These are phyloP conservation scores for Hygrophoropsis aurantiaca DNA, from an alignment of 768 basidiomycete genomes.

Conservation along the genomic window DNA sequence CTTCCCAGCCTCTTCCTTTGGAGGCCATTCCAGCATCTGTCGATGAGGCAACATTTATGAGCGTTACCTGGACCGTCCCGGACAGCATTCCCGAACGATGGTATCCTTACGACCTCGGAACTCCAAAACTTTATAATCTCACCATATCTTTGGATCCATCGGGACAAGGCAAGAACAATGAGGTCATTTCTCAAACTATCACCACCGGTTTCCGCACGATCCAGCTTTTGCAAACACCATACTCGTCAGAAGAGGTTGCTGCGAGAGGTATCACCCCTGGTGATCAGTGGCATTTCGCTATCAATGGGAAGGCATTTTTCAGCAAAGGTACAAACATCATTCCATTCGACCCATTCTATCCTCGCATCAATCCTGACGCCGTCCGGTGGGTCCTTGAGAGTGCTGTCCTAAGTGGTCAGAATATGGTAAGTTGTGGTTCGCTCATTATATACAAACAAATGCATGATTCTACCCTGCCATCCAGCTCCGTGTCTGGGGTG, in stretches of 20 bases:
- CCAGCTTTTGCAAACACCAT: conserved; percentile 48
- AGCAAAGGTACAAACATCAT: conserved; percentile 58
- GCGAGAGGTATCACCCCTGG: conserved; percentile 54
- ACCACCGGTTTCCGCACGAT: conserved; percentile 63
- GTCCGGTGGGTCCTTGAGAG: conserved; percentile 59
- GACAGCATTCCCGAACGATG: conserved; percentile 49
- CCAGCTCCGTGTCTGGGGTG: conserved; percentile 61
- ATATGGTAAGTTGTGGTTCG: conserved; percentile 45
- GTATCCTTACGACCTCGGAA: conserved; percentile 57
- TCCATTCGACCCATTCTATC: conserved; percentile 61
- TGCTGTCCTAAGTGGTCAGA: conserved; percentile 53
- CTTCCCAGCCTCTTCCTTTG: conserved; percentile 28
- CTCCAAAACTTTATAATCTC: conserved; percentile 54
- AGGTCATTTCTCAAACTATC: conserved; percentile 37
- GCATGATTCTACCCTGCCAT: neutral
- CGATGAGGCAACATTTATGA: conserved; percentile 38
- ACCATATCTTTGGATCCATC: conserved; percentile 38
- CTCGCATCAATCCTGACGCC: conserved; percentile 47
- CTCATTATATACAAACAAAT: too few relatives aligned
- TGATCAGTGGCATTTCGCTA: conserved; percentile 60
- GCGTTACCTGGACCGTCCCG: conserved; percentile 44
- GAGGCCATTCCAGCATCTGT: conserved; percentile 19
- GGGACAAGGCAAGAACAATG: conserved; percentile 5
- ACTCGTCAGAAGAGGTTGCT: conserved; percentile 42
- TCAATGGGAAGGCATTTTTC: conserved; percentile 58